phyloP scores from a whole-genome alignment of 78 protist genomes.

The Protostelium mycophagum region DNA sequence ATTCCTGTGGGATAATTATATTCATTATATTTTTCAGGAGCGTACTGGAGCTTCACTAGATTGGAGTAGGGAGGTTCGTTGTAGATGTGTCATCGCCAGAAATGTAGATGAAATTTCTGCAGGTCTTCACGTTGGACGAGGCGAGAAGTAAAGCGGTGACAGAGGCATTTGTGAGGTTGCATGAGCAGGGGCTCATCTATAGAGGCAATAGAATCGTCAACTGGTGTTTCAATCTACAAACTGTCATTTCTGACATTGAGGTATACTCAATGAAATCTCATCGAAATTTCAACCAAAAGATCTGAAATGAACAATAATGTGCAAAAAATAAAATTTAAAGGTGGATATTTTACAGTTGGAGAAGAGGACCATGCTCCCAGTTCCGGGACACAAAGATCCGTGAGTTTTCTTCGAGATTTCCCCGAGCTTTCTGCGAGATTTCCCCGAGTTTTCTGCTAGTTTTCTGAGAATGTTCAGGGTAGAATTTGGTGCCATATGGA shows the following conservation, averaged over 20 bases:
- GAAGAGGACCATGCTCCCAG: conserved; percentile 5
- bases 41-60: conserved; percentile 83
- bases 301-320: neutral
- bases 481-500: conserved; percentile 64
- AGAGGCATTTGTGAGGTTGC: conserved; percentile 78
- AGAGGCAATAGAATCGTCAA: conserved; percentile 76
- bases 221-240: conserved; percentile 80
- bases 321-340: too few species aligned
- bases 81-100: conserved; percentile 46
- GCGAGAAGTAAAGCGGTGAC: conserved; percentile 56
- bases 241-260: conserved; percentile 93
- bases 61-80: conserved; percentile 86
- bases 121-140: conserved; percentile 78
- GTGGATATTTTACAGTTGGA: conserved; percentile 45
- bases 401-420: too few species aligned
- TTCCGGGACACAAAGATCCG: conserved; percentile 2
- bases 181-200: conserved; percentile 54
- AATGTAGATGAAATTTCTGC: neutral
- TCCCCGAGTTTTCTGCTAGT: too few species aligned
- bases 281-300: neutral
- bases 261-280: conserved; percentile 18
- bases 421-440: too few species aligned
- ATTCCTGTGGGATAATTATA: neutral
- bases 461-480: too few species aligned
- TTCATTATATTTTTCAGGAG: neutral